A percentile compares a stretch with the other conserved stretches of the same genome.
Evolutionary conservation across 352 stramenopile species (phyloP).

Genomic region (Pythium aristosporum): DNA sequence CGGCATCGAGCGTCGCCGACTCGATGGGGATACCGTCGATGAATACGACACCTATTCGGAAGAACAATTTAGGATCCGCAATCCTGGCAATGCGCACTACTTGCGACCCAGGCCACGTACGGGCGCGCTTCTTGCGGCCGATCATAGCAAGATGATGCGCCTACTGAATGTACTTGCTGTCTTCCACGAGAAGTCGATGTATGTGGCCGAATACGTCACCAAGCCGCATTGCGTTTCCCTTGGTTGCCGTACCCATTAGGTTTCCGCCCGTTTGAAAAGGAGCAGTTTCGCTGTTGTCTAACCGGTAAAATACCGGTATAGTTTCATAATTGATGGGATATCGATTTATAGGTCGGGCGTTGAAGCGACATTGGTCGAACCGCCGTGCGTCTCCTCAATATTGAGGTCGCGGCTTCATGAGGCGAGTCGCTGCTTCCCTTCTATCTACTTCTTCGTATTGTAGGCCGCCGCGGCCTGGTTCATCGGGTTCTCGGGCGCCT

Average conservation of each 20-base stretch:
- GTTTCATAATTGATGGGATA: not conserved
- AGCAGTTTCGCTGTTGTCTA: not conserved
- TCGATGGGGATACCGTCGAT: conserved; percentile 77
- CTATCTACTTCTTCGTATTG: conserved; percentile 70
- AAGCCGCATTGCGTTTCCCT: not conserved
- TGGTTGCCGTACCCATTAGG: not conserved
- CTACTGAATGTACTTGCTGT: not conserved
- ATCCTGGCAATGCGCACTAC: not conserved
- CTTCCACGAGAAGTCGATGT: not conserved
- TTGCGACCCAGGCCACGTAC: conserved; percentile 30
- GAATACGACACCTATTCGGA: conserved; percentile 53
- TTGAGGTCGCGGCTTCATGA: not conserved
- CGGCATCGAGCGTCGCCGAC: conserved; percentile 49
- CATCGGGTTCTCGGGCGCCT: conserved; percentile 72
- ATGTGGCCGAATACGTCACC: not conserved
- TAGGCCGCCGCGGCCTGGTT: conserved; percentile 76
- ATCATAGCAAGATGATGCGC: conserved; percentile 31
- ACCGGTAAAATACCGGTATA: not conserved
- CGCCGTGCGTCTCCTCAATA: not conserved
- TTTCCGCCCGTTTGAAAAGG: not conserved
- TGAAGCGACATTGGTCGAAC: not conserved
- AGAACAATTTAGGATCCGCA: not conserved
- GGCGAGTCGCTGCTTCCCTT: not conserved
- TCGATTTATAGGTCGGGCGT: not conserved
- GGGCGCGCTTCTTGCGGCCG: conserved; percentile 49